A percentile compares a stretch with the other conserved stretches of the same genome.
phyloP scores from a whole-genome alignment of 129 eudicot genomes.

The Flaveria sonorensis region DNA sequence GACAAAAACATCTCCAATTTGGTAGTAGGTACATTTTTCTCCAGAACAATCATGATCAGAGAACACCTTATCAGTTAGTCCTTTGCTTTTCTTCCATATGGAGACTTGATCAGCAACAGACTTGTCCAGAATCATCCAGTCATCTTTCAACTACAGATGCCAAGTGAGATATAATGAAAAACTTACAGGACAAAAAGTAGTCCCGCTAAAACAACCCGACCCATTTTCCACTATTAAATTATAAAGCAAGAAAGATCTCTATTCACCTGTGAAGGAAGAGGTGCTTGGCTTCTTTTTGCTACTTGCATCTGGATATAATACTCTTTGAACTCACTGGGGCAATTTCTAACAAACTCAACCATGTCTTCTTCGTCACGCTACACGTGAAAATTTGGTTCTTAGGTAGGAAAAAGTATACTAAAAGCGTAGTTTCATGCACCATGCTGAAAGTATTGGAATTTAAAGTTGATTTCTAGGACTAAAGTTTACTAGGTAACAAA shows the following conservation, averaged over 20 bases:
- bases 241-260: conserved; percentile 4
- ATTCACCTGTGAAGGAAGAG: conserved; percentile 86
- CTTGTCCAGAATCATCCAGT: conserved; percentile 74
- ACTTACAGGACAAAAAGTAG: background rate
- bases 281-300: conserved; percentile 97
- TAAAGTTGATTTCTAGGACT: background rate
- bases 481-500: background rate
- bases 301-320: conserved; percentile 95
- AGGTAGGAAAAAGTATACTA: background rate
- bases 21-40: conserved; percentile 77
- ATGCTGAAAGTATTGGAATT: background rate
- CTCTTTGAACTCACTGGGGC: conserved; percentile 83
- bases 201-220: background rate
- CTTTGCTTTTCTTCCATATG: conserved; percentile 86
- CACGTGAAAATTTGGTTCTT: conserved; percentile 19
- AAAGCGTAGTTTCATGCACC: background rate
- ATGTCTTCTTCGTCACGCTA: conserved; percentile 98
- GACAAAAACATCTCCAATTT: conserved; percentile 88
- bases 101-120: conserved; percentile 98
- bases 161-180: conserved; percentile 5
- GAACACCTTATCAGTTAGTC: conserved; percentile 72
- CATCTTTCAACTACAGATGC: conserved; percentile 76
- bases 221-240: background rate
- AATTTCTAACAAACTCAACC: conserved; percentile 69
- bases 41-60: conserved; percentile 87